A percentile compares a stretch with the other conserved stretches of the same genome.
Evolutionary conservation across 805 yeast genomes (phyloP).

Genomic region (Starmerella sp.): DNA sequence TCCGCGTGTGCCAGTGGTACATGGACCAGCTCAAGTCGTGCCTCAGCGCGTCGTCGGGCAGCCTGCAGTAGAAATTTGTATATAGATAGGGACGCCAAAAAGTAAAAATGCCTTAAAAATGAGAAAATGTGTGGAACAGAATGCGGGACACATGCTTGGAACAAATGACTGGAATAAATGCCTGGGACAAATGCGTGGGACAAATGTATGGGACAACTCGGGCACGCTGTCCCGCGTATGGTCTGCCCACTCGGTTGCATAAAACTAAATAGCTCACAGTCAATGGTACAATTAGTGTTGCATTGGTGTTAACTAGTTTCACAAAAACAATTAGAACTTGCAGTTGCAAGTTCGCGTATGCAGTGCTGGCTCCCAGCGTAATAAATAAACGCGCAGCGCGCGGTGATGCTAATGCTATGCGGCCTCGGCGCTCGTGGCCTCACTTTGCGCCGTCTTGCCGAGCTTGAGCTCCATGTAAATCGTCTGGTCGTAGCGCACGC

Average conservation of each 20-base stretch:
- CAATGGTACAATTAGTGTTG: too few species aligned
- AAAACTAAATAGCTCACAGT: too few species aligned
- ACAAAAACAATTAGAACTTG: too few species aligned
- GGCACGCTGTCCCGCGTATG: too few species aligned
- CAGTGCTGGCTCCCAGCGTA: too few species aligned
- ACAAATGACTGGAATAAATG: too few species aligned
- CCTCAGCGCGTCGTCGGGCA: slow-evolving; percentile 61
- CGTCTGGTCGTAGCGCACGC: slow-evolving; percentile 16
- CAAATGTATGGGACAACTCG: too few species aligned
- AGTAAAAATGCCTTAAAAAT: neutral
- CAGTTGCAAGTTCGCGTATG: too few species aligned
- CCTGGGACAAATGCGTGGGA: too few species aligned
- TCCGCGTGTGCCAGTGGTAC: slow-evolving; percentile 94
- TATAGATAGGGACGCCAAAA: neutral
- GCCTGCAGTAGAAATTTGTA: neutral
- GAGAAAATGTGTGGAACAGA: neutral
- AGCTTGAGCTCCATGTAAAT: slow-evolving; percentile 16
- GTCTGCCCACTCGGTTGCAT: too few species aligned
- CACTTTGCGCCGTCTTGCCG: neutral
- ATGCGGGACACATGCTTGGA: too few species aligned
- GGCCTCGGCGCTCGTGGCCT: neutral
- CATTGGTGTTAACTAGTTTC: too few species aligned
- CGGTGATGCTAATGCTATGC: neutral
- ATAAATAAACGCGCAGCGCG: neutral
- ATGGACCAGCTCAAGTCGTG: slow-evolving; percentile 96